A percentile compares a stretch with the other conserved stretches of the same genome.
These are phyloP conservation scores for Earliella scabrosa DNA, from an alignment of 1,284 basidiomycete genomes.

Conservation along the genomic window DNA sequence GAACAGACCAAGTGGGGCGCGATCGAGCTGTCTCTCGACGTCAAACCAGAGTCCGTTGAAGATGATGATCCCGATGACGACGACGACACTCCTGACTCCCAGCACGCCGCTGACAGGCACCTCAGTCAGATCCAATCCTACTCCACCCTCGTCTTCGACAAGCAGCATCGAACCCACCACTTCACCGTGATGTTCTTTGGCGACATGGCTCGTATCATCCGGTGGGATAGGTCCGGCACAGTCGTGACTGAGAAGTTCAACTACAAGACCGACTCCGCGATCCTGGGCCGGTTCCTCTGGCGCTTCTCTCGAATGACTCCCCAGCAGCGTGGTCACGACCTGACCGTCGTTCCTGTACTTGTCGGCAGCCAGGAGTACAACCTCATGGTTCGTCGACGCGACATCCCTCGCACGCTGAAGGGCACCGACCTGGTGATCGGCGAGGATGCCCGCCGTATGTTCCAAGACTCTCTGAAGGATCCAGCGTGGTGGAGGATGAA, in stretches of 20 bases:
- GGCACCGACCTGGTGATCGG: not conserved
- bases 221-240: constrained; percentile 7
- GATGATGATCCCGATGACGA: constrained; percentile 4
- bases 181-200: constrained; percentile 5
- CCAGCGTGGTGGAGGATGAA: not conserved
- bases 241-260: constrained; percentile 5
- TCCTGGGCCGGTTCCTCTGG: constrained; percentile 8
- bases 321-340: constrained; percentile 4
- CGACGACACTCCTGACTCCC: not conserved
- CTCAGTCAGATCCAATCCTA: constrained; percentile 7
- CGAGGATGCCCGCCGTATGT: not conserved
- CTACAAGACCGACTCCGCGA: not conserved
- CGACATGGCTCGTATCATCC: constrained; percentile 2
- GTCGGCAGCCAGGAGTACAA: not conserved
- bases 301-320: not conserved
- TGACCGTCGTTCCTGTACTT: not conserved
- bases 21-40: not conserved
- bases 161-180: constrained; percentile 3
- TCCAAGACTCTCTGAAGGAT: not conserved
- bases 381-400: not conserved
- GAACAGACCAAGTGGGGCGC: not conserved
- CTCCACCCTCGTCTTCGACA: not conserved
- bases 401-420: not conserved
- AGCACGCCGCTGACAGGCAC: not conserved
- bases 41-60: not conserved